These are phyloP conservation scores for Leccinum angustisporum DNA, from an alignment of 1,284 basidiomycete species.

Conservation along the genomic window DNA sequence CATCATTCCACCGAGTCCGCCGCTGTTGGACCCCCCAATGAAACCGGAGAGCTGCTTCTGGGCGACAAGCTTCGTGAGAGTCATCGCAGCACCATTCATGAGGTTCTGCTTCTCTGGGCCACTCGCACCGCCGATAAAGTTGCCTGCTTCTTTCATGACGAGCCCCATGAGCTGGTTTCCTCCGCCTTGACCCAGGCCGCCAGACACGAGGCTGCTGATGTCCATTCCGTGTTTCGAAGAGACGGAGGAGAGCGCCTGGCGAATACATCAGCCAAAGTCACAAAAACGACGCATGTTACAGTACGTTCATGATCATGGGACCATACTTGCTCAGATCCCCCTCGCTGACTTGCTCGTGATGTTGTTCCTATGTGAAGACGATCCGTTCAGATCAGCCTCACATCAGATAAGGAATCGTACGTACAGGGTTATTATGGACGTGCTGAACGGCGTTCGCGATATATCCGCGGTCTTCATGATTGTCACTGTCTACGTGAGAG, in stretches of 20 bases:
- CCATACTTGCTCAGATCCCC: conserved; percentile 21
- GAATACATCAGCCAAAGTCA: conserved; percentile 10
- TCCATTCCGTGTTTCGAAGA: conserved; percentile 21
- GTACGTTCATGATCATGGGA: conserved; percentile 24
- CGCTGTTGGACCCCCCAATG: conserved; percentile 62
- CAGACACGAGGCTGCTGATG: conserved; percentile 26
- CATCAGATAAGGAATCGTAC: neutral
- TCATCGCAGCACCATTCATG: conserved; percentile 80
- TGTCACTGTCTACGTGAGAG: conserved; percentile 34
- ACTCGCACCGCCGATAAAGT: conserved; percentile 48
- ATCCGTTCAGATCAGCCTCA: neutral
- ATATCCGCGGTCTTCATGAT: conserved; percentile 6
- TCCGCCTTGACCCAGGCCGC: conserved; percentile 45
- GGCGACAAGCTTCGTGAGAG: conserved; percentile 77
- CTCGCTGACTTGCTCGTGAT: conserved; percentile 18
- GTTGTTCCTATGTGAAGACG: conserved; percentile 14
- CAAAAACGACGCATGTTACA: neutral
- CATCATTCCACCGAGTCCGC: conserved; percentile 44
- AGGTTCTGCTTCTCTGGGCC: conserved; percentile 78
- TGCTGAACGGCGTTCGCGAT: conserved; percentile 25
- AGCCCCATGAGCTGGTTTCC: conserved; percentile 68
- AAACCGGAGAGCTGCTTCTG: conserved; percentile 59
- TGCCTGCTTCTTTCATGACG: conserved; percentile 79
- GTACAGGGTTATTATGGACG: conserved; percentile 25
- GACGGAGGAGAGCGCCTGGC: conserved; percentile 23